Base-by-base conservation (phyloP, 2,329 filamentous ascomycete species). In the Cordyceps tenuipes region DNA sequence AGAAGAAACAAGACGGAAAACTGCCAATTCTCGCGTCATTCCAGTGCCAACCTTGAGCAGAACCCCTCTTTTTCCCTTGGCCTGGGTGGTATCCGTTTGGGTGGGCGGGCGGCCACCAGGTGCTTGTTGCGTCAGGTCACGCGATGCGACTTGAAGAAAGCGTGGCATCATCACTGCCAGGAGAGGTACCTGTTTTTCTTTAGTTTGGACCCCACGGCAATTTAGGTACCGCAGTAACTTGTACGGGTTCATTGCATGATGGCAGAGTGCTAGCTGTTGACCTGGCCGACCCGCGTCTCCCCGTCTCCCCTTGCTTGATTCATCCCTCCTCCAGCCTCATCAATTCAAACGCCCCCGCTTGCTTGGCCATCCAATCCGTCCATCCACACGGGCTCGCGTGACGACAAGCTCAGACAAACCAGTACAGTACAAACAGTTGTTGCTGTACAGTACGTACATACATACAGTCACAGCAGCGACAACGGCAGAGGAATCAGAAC, bases 111-210 rank as follows among this genome's bases (percentile, higher is more conserved):
- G 6, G 19, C 13, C 34, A 23, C 26, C 48, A 51, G 59, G 50
- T 49, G 56, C 54, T 59, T 59, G 41, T 61, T 65, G 64, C 61
- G 62, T 60, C 62, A 66, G 63, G 65, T 66, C 65, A 66, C 65
- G 64, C 65, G 65, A 65, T 66, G 54, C 21, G 50, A 59, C 57
- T 41, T 59, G 39, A 13, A 6, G 8, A 19, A 47, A 41, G 21
- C 19, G 15, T 48, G 34, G 19, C 9, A 59, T 53, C 49, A 21
- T 43, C 57, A 54, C 57, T 12, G 21, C 26, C 41, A 29, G 3
- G 26, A 31, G 49, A 48, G 34, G 49, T 59, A 54, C 49, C 56
- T 50, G 3, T 21, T n/a, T 17, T 29, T 8, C 17, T 51, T 36
- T 3, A 8, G 17, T 23, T n/a, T 23, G 36, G 55, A 58, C 46